Conservation (phyloP, 306 rosid genomes). For the Potentilla sterilis region DNA sequence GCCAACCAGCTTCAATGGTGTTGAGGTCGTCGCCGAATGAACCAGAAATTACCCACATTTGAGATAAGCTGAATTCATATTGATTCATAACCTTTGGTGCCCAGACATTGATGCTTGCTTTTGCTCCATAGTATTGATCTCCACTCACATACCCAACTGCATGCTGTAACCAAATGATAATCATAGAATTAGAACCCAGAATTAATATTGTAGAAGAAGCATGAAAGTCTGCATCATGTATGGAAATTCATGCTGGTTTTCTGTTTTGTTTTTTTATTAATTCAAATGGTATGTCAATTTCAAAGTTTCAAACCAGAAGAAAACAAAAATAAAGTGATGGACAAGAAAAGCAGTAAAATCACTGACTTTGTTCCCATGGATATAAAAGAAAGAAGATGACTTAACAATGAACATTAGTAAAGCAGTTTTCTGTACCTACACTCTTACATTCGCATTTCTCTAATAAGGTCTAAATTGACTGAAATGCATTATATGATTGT, state of each 20-base stretch:
- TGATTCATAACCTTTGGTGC: constrained; percentile 79
- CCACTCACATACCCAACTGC: constrained; percentile 98
- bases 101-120: constrained; percentile 96
- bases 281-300: not conserved
- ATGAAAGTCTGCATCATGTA: constrained; percentile 31
- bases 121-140: constrained; percentile 85
- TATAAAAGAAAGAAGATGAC: constrained; percentile 6
- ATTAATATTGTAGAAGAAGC: constrained; percentile 9
- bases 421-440: constrained; percentile 11
- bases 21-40: constrained; percentile 93
- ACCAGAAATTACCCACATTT: constrained; percentile 98
- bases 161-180: constrained; percentile 52
- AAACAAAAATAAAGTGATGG: not conserved
- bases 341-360: constrained; percentile 12
- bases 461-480: constrained; percentile 9
- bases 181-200: not conserved
- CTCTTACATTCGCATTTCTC: constrained; percentile 13
- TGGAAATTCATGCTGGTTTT: not conserved
- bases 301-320: constrained; percentile 12
- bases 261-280: not conserved
- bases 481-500: constrained; percentile 1
- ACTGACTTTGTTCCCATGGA: constrained; percentile 16
- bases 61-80: constrained; percentile 94
- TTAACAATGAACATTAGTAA: constrained; percentile 4
- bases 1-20: constrained; percentile 99